Percentiles rank a stretch among this genome's conserved stretches.
These are phyloP conservation scores for Venturiaceae sp. DNA, from an alignment of 2,329 filamentous ascomycete species.

Conservation along the genomic window DNA sequence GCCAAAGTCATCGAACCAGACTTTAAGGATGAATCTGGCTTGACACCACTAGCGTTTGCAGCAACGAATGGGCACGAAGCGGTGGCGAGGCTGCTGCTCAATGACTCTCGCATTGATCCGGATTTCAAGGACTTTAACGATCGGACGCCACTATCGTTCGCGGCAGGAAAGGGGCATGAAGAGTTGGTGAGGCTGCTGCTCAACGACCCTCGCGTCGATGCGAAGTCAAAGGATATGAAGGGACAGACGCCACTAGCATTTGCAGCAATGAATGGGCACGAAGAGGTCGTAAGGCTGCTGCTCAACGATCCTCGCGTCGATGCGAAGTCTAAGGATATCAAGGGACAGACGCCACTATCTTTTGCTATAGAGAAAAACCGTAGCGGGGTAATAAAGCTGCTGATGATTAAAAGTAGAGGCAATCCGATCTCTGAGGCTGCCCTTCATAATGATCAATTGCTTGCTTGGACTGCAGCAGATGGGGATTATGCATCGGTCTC, in stretches of 20 bases:
- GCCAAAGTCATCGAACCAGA: conserved; percentile 10
- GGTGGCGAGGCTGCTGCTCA: background rate
- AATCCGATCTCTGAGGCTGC: conserved; percentile 23
- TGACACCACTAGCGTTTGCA: background rate
- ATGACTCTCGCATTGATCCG: background rate
- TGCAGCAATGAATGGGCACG: background rate
- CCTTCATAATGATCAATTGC: conserved; percentile 16
- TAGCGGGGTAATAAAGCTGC: conserved; percentile 14
- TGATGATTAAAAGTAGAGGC: conserved; percentile 19
- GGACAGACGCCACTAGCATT: background rate
- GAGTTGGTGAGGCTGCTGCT: background rate
- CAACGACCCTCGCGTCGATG: background rate
- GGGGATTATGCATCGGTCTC: conserved; percentile 15
- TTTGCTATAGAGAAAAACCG: conserved; percentile 20
- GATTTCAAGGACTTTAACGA: background rate
- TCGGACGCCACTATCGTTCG: background rate
- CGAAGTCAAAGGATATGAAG: background rate
- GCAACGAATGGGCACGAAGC: background rate
- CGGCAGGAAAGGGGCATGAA: background rate
- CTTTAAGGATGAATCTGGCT: background rate
- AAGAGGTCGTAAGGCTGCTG: background rate
- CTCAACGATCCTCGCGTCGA: background rate
- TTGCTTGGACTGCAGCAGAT: conserved; percentile 27
- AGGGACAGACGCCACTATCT: conserved; percentile 25
- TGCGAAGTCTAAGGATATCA: conserved; percentile 21